Conservation (phyloP, 225 moss, liverwort and hornwort species). For the Pleurozium schreberi region DNA sequence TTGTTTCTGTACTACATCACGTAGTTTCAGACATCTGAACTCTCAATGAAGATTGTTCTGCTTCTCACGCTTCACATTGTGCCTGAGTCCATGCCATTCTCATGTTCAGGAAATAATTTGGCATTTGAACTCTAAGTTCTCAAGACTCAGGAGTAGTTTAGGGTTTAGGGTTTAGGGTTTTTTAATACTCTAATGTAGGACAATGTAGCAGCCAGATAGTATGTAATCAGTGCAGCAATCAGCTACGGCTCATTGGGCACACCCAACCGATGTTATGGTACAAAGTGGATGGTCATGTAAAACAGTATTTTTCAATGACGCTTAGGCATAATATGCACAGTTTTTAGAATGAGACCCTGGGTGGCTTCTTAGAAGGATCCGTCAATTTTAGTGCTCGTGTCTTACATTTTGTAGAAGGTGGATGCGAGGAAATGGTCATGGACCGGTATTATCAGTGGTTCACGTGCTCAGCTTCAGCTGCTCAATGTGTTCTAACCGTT, state of each 20-base stretch:
- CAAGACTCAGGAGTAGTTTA: neutral
- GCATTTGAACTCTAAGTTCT: neutral
- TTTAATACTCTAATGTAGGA: too few relatives aligned
- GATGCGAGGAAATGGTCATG: neutral
- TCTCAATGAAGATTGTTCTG: neutral
- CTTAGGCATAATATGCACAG: neutral
- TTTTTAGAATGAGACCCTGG: neutral
- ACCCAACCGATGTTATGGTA: neutral
- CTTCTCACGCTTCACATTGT: neutral
- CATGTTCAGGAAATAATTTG: neutral
- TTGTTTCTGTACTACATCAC: neutral
- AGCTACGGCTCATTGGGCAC: neutral
- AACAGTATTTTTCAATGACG: neutral
- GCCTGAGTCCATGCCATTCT: neutral
- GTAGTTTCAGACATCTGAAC: neutral
- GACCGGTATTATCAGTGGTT: neutral
- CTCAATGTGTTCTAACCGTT: neutral
- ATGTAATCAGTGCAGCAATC: neutral
- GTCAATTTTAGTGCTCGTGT: neutral
- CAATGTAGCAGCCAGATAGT: neutral
- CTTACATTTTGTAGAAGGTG: neutral
- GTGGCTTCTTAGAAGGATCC: neutral
- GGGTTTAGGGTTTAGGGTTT: too few relatives aligned
- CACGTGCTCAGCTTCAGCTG: neutral
- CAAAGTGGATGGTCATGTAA: neutral